Percentiles rank a stretch among this genome's conserved stretches.
phyloP scores from a whole-genome alignment of 345 rosid species.

The Hevea brasiliensis region DNA sequence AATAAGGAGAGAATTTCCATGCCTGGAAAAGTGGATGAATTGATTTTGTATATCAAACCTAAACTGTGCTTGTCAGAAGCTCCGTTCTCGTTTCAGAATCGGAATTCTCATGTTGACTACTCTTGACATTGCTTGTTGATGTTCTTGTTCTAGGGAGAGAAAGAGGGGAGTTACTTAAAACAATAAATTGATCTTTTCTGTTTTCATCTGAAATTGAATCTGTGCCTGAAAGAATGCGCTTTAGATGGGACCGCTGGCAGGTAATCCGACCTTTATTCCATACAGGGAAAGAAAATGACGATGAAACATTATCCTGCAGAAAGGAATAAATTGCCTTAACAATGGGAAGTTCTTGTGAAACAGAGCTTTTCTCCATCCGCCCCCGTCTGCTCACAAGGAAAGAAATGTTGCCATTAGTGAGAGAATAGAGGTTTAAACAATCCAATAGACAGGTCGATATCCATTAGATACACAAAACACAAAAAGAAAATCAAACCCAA shows the following conservation, averaged over 20 bases:
- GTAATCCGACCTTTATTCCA: conserved; percentile 92
- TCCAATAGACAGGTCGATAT: not conserved
- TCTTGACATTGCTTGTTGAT: conserved; percentile 30
- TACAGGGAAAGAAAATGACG: conserved; percentile 66
- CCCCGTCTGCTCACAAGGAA: conserved; percentile 58
- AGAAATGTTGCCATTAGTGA: conserved; percentile 5
- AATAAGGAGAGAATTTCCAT: conserved; percentile 7
- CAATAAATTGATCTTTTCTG: conserved; percentile 32
- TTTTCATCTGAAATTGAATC: conserved; percentile 54
- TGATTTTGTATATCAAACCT: conserved; percentile 13
- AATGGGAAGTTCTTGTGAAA: conserved; percentile 51
- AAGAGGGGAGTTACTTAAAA: conserved; percentile 57
- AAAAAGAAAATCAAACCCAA: not conserved
- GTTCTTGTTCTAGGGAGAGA: conserved; percentile 41
- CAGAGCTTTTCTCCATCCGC: conserved; percentile 59
- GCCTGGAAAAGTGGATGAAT: conserved; percentile 7
- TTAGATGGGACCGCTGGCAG: conserved; percentile 81
- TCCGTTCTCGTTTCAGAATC: conserved; percentile 47
- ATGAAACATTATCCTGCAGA: conserved; percentile 60
- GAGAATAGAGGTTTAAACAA: not conserved
- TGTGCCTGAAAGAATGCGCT: conserved; percentile 46
- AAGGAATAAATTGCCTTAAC: conserved; percentile 63
- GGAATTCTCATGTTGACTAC: conserved; percentile 21
- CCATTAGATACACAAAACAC: not conserved
- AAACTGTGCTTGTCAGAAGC: conserved; percentile 58